Conservation (phyloP, 2,329 filamentous ascomycete genomes). For the Calcarisporium arbuscula region DNA sequence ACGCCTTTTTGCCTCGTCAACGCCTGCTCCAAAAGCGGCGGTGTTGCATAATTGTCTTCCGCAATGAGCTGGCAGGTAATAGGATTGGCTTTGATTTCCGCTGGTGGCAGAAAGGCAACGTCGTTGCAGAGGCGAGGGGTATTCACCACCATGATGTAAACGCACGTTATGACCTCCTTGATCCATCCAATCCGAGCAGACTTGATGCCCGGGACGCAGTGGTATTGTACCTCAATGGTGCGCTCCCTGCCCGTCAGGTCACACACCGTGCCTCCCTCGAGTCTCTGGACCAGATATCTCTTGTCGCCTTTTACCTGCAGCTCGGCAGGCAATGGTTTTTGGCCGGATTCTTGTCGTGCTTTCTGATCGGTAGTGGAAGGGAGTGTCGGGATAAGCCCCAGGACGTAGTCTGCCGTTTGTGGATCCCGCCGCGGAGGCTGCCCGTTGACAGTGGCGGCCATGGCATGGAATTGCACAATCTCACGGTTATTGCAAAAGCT, state of each 20-base stretch:
- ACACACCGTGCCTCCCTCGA: constrained; percentile 75
- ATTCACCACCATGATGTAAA: constrained; percentile 89
- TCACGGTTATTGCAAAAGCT: constrained; percentile 86
- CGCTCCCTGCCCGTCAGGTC: constrained; percentile 78
- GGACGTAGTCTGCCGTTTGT: constrained; percentile 65
- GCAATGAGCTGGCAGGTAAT: constrained; percentile 74
- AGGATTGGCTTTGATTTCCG: constrained; percentile 67
- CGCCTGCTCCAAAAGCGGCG: constrained; percentile 26
- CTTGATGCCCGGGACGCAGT: constrained; percentile 69
- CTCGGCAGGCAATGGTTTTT: constrained; percentile 44
- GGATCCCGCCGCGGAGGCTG: constrained; percentile 74
- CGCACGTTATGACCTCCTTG: constrained; percentile 85
- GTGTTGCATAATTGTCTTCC: constrained; percentile 36
- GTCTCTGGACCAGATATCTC: constrained; percentile 76
- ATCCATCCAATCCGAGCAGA: constrained; percentile 81
- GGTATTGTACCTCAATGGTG: constrained; percentile 76
- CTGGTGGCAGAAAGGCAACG: constrained; percentile 75
- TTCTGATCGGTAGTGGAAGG: constrained; percentile 20
- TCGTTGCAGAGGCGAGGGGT: constrained; percentile 85
- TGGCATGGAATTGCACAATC: constrained; percentile 84
- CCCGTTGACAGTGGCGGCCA: constrained; percentile 59
- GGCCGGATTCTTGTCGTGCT: constrained; percentile 15
- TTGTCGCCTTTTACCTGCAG: constrained; percentile 78
- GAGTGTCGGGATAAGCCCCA: constrained; percentile 51
- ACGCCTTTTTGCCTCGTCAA: constrained; percentile 26